phyloP scores from a whole-genome alignment of 352 stramenopile species.

The Blastocystis hominis region DNA sequence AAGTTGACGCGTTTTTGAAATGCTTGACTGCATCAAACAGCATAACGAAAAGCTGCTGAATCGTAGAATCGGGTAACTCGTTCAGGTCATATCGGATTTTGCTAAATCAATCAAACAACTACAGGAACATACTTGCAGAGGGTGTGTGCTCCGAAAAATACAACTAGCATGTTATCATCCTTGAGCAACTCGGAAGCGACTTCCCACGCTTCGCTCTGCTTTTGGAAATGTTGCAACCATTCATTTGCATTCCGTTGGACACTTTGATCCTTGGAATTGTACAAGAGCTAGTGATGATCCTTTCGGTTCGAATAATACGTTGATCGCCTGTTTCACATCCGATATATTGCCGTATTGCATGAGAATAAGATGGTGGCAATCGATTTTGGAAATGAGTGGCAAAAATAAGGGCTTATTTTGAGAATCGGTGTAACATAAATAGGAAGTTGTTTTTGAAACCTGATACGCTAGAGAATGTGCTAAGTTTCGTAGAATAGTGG shows the following conservation, averaged over 20 bases:
- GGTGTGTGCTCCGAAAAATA: constrained; percentile 28
- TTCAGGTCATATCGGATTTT: constrained; percentile 33
- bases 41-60: constrained; percentile 6
- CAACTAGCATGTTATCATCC: neutral
- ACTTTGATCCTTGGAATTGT: neutral
- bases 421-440: no score
- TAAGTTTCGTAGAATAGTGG: no score
- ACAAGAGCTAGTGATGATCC: neutral
- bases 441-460: no score
- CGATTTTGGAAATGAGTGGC: no score
- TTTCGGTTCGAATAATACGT: neutral
- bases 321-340: constrained; percentile 13
- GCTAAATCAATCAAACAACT: neutral
- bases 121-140: neutral
- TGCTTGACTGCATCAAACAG: neutral
- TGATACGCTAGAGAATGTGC: no score
- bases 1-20: neutral
- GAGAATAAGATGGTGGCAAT: no score
- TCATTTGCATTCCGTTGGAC: neutral
- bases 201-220: neutral
- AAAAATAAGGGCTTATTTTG: no score
- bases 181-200: neutral
- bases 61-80: neutral
- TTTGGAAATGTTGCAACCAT: constrained; percentile 6
- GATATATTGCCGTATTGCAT: constrained; percentile 8